These are phyloP conservation scores for Trifolium fragiferum DNA, from an alignment of 306 rosid species.

Conservation along the genomic window DNA sequence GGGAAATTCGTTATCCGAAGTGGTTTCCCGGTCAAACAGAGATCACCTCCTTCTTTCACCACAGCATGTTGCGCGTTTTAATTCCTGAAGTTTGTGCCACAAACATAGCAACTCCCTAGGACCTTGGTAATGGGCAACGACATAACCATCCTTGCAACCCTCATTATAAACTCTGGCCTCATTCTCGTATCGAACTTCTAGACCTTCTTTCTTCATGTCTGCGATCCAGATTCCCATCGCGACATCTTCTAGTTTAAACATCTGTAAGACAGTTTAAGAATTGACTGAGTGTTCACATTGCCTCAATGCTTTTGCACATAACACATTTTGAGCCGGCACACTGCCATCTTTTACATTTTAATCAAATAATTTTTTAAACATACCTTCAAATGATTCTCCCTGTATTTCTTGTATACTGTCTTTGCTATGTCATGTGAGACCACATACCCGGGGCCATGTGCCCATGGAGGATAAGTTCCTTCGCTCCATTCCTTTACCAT, in stretches of 20 bases:
- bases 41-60: constrained; percentile 58
- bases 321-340: constrained; percentile 2
- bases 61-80: constrained; percentile 73
- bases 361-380: constrained; percentile 15
- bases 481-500: constrained; percentile 85
- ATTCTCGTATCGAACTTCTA: constrained; percentile 69
- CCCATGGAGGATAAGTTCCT: constrained; percentile 92
- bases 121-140: constrained; percentile 98
- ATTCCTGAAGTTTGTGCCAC: constrained; percentile 90
- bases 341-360: constrained; percentile 6
- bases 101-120: constrained; percentile 96
- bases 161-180: constrained; percentile 66
- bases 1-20: constrained; percentile 32
- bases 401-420: constrained; percentile 62
- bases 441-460: constrained; percentile 98
- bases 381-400: constrained; percentile 83
- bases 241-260: constrained; percentile 98
- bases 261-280: constrained; percentile 57
- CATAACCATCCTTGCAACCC: constrained; percentile 88
- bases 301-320: constrained; percentile 3
- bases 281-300: constrained; percentile 33
- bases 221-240: constrained; percentile 99
- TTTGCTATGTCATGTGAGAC: constrained; percentile 83
- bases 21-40: constrained; percentile 36
- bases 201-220: constrained; percentile 73